Conservation (phyloP, 148 eudicot species). For the Dianthus caryophyllus region DNA sequence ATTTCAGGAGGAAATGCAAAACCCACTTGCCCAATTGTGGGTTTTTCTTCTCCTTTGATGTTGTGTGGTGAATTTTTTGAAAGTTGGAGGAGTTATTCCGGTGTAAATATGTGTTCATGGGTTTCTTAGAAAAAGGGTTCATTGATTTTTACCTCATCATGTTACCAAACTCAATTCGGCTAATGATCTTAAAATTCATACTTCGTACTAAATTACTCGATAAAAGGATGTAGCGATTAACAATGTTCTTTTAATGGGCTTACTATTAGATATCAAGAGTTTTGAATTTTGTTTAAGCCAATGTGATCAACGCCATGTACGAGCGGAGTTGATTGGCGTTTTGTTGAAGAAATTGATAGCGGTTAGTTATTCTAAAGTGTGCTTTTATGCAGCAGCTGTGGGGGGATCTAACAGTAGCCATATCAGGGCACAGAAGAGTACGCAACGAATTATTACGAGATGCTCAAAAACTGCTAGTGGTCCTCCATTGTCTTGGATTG, state of each 20-base stretch:
- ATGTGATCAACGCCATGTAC: not conserved
- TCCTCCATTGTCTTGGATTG: slow-evolving; percentile 18
- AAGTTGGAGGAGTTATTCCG: not conserved
- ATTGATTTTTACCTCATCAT: not conserved
- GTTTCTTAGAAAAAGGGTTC: not conserved
- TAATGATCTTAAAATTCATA: too few species aligned
- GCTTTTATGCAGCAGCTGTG: slow-evolving; percentile 37
- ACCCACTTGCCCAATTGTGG: not conserved
- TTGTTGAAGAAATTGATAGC: not conserved
- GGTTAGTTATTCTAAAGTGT: slow-evolving; percentile 20
- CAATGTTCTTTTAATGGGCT: not conserved
- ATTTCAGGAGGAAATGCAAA: not conserved
- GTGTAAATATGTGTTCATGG: not conserved
- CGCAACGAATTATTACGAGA: slow-evolving; percentile 19
- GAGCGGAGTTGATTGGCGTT: not conserved
- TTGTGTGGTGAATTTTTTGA: not conserved
- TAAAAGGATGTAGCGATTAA: not conserved
- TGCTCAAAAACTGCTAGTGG: slow-evolving; percentile 32
- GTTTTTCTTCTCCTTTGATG: not conserved
- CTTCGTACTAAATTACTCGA: too few species aligned
- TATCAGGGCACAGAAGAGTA: slow-evolving; percentile 19
- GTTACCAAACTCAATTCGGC: too few species aligned
- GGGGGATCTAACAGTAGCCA: slow-evolving; percentile 19
- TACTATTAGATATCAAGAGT: not conserved
- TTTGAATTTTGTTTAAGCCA: not conserved